Base-by-base conservation (phyloP, 441 rosid genomes). In the Hura crepitans region DNA sequence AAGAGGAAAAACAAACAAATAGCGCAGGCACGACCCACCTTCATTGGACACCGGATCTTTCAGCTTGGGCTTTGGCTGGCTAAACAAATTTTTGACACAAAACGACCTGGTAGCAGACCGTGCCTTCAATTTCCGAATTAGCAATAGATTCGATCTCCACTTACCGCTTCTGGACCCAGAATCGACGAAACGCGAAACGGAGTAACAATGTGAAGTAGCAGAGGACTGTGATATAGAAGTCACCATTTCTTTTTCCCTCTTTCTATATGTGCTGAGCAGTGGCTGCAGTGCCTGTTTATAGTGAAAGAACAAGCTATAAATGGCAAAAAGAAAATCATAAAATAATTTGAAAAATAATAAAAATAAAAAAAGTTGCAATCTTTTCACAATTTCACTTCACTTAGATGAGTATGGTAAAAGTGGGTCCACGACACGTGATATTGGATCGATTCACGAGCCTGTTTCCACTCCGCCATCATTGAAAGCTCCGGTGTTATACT, bases 61-160 rank as follows among this genome's bases (percentile, higher is more conserved):
- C 4, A 71, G 55, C 53, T 77, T 85, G 69, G 78, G 79, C 70
- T 73, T 85, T 0, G 80, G 84, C 66, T 85, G 83, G 57, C 85
- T 82, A 43, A 84, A 85, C 23, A 82, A 82, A 39, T 79, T 84
- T 75, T 80, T 82, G 37, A 83, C 83, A 15, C 65, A 62, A 37
- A 71, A 73, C 69, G 72, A 39, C 75, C 81, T 75, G 57, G 73
- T 28, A 58, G 30, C 42, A 6, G 74, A 71, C 13, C 73, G 78
- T 35, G 74, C 28, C 62, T 68, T 79, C 72, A 73, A 77, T 60
- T 45, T 81, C 51, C 80, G 72, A 42, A 77, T 71, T 68, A 85
- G 75, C 54, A 82, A 75, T 76, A 84, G 68, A 75, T 72, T 80
- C 43, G 72, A 70, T 60, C 78, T 82, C 64, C 80, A 66, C 53